Evolutionary conservation across 169 alveolate species (phyloP).

Genomic region (Cryptosporidium parvum): DNA sequence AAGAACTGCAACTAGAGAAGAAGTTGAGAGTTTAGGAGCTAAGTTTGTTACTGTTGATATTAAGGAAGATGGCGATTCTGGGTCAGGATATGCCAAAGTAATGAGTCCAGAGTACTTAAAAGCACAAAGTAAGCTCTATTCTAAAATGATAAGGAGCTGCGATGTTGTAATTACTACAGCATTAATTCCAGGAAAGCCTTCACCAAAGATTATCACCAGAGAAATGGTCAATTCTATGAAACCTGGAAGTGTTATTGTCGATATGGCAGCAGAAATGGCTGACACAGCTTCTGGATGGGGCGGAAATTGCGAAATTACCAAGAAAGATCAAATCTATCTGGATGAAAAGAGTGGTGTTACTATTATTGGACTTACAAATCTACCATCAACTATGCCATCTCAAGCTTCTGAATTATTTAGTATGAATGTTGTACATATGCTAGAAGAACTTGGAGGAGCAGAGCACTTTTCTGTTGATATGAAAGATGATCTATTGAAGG

Average conservation of each 20-base stretch:
- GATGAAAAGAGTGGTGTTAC: constrained; percentile 86
- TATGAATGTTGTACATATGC: constrained; percentile 85
- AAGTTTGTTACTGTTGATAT: constrained; percentile 82
- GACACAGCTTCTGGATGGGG: constrained; percentile 84
- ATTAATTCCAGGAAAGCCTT: constrained; percentile 91
- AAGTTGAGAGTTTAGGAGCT: constrained; percentile 88
- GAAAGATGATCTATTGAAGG: constrained; percentile 82
- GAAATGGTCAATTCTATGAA: constrained; percentile 88
- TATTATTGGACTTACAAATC: constrained; percentile 89
- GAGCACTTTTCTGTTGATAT: constrained; percentile 81
- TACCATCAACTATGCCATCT: constrained; percentile 89
- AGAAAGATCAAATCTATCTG: constrained; percentile 82
- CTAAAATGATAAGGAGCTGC: constrained; percentile 84
- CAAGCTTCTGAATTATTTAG: constrained; percentile 88
- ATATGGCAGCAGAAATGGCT: constrained; percentile 90
- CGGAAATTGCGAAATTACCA: constrained; percentile 89
- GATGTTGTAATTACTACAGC: constrained; percentile 94
- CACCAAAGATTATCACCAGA: constrained; percentile 89
- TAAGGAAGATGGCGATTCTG: constrained; percentile 83
- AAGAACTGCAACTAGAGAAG: constrained; percentile 86
- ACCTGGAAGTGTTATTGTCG: constrained; percentile 91
- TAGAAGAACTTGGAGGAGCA: constrained; percentile 86
- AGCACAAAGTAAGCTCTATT: constrained; percentile 85
- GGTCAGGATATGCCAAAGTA: constrained; percentile 88
- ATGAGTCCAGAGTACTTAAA: constrained; percentile 82